Percentiles rank a stretch among this genome's conserved stretches.
phyloP scores from a whole-genome alignment of 768 basidiomycete genomes.

The Lanmaoa pseudosensibilis region DNA sequence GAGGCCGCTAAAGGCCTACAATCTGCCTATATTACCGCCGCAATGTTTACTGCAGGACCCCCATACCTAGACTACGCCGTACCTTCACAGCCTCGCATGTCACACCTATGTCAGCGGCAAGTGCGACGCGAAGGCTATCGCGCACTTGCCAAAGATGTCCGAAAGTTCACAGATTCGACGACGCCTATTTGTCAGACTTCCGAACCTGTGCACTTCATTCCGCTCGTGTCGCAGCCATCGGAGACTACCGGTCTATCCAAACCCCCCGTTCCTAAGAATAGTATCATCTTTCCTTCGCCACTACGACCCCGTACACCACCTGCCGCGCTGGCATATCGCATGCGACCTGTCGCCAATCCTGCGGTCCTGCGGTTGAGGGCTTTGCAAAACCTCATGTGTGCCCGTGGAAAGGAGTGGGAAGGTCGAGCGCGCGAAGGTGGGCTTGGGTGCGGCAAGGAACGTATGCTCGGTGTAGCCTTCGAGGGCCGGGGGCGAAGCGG shows the following conservation, averaged over 20 bases:
- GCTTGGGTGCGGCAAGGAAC: conserved; percentile 56
- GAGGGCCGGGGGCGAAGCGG: conserved; percentile 60
- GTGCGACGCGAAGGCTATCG: conserved; percentile 43
- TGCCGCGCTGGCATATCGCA: conserved; percentile 40
- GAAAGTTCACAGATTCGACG: conserved; percentile 35
- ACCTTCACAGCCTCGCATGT: conserved; percentile 17
- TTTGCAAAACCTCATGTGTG: conserved; percentile 54
- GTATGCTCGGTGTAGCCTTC: conserved; percentile 56
- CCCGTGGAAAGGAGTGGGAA: conserved; percentile 47
- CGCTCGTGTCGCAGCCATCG: conserved; percentile 38
- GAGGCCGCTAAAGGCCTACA: conserved; percentile 58
- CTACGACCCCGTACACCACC: conserved; percentile 41
- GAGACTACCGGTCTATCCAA: conserved; percentile 27
- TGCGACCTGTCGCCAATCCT: conserved; percentile 62
- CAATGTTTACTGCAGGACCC: conserved; percentile 45
- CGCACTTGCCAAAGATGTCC: conserved; percentile 43
- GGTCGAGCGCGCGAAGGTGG: conserved; percentile 48
- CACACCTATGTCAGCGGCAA: conserved; percentile 14
- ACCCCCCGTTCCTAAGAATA: conserved; percentile 34
- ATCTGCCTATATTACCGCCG: conserved; percentile 54
- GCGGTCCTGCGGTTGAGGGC: conserved; percentile 58
- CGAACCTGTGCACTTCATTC: conserved; percentile 41
- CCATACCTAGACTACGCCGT: conserved; percentile 21
- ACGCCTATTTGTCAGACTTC: conserved; percentile 11
- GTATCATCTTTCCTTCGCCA: conserved; percentile 42